Base-by-base conservation (phyloP, 805 yeast species). In the Metschnikowia cubensis region DNA sequence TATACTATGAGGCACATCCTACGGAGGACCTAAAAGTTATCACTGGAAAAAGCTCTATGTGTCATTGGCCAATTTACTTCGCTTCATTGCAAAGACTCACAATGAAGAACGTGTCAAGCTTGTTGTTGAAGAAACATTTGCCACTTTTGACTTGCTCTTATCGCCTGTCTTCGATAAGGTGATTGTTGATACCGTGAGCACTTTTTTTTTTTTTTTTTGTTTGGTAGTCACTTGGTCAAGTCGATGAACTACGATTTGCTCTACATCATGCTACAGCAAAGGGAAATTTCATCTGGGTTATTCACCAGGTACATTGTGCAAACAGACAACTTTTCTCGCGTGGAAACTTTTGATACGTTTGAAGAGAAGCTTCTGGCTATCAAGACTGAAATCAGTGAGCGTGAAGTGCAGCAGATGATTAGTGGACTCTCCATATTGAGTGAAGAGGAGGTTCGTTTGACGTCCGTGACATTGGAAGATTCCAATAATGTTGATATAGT, bases 11-110 rank as follows among this genome's bases (percentile, higher is more conserved):
- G 20, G 50, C 52, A 7, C 55, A 59, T n/a, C 50, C 57, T 1
- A 45, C 50, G 7, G 57, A 56, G 1, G 56, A 50, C 2, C 45
- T 66, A 7, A 52, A 53, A 1, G 56, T 22, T 73, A 73, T 51
- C 57, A 61, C 13, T 72, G 76, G 76, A 56, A 51, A 21, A 76
- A 70, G 18, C 61, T 74, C 3, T 64, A 58, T 52, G 58, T 60
- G 32, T 61, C 71, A 0, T 43, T 73, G 8, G 58, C 69, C 35
- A 59, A 53, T 7, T 56, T 74, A 35, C 47, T 72, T n/a, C 59
- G 56, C 22, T 73, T 74, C 39, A 39, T 56, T 14, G 18, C 52
- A 15, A 50, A 50, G 33, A 48, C 42, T 44, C 48, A 51, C 35
- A 58, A 58, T 39, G 59, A 56, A 33, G 61, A 56, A 36, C 56